Evolutionary conservation across 441 rosid species (phyloP), one percentile per base, ranked within the genome.

Genomic region (Erodium chrysanthum): DNA sequence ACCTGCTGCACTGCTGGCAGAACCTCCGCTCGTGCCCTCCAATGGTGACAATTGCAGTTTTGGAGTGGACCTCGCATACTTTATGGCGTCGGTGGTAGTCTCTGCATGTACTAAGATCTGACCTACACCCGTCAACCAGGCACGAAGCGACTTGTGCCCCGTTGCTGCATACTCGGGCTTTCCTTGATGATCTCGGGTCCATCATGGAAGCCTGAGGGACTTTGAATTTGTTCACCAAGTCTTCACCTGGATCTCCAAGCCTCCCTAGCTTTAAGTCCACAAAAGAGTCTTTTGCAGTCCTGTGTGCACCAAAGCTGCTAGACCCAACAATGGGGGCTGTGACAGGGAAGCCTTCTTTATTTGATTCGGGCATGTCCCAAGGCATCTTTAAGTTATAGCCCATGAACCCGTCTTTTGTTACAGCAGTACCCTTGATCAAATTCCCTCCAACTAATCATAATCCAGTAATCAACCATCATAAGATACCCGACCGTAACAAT

Each of bases 1-100:
- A 84, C 93, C 93, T 78, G 84, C 93, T 88, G 80, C 93, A 88
- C 73, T 88, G 93, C 85, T 88, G 93, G 80, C 93, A 88, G 71
- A 88, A 88, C 25, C 93, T 81, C 40, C 80, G 85, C 60, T 85
- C 88, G 27, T 66, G 86, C 23, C 93, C 89, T 61, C 70, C 79
- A 66, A 88, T 80, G 7, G 75, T 76, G 50, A 88, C 90, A 64
- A 65, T 79, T 3, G 90, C 70, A 20, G 90, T 82, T 75, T 88
- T 88, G 3, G 93, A 85, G 70, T 88, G 93, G 25, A 74, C 66
- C 73, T 85, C 93, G 10, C 93, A 88, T 0, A 88, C 93, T 80
- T 86, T 85, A 80, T 88, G 93, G 23, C 90, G 82, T 22, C 93
- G 75, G 65, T 88, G 88, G 71, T 88, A 88, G 42, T 88, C 93